Evolutionary conservation across 805 yeast genomes (phyloP).

Genomic region (Suhomyces vadensis): DNA sequence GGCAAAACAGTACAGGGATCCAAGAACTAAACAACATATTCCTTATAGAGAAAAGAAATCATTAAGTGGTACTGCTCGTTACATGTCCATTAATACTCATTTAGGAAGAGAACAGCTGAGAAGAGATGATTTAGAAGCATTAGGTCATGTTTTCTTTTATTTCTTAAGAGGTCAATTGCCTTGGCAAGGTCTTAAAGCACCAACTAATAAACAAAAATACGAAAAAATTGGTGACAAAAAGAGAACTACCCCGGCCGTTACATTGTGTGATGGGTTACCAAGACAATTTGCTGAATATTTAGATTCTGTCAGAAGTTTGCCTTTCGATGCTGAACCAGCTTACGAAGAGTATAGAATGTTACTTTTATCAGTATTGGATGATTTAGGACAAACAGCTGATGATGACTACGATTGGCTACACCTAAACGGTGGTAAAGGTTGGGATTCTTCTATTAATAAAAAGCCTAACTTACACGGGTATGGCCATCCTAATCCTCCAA

Average conservation of each 20-base stretch:
- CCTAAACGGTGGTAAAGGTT: constrained; percentile 75
- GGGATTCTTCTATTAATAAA: constrained; percentile 75
- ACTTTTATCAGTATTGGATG: constrained; percentile 59
- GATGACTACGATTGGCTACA: constrained; percentile 81
- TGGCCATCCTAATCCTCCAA: constrained; percentile 67
- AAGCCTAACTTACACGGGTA: constrained; percentile 82
- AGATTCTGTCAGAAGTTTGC: constrained; percentile 63
- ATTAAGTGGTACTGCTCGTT: constrained; percentile 81
- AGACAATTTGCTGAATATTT: constrained; percentile 73
- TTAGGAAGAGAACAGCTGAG: constrained; percentile 81
- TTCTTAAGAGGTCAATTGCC: constrained; percentile 78
- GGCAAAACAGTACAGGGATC: constrained; percentile 85
- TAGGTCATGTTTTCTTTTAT: constrained; percentile 81
- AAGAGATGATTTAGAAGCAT: constrained; percentile 77
- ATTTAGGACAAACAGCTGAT: constrained; percentile 60
- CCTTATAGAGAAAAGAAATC: constrained; percentile 82
- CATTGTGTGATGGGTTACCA: constrained; percentile 65
- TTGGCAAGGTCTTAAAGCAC: constrained; percentile 90
- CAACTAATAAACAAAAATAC: constrained; percentile 79
- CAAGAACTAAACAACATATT: constrained; percentile 75
- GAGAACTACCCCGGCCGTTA: constrained; percentile 64
- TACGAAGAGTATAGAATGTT: constrained; percentile 65
- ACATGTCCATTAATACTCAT: constrained; percentile 88
- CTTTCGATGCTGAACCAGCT: constrained; percentile 80
- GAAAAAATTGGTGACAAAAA: constrained; percentile 84